Evolutionary conservation across 2,329 filamentous ascomycete genomes (phyloP).

Genomic region (Neofusicoccum ribis): DNA sequence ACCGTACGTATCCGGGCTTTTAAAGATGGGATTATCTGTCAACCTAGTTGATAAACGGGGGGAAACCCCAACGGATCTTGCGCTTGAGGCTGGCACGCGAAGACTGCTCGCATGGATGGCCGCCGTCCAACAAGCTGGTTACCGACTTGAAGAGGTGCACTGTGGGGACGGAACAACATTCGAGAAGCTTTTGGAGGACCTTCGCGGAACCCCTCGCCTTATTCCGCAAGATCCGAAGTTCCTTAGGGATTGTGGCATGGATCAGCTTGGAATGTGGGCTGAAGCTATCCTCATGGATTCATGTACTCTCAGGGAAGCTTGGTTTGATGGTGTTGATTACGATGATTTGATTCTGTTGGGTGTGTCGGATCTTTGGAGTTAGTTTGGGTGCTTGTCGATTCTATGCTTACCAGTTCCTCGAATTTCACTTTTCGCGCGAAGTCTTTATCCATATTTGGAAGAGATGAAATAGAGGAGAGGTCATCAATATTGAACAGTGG

Average conservation of each 20-base stretch:
- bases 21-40: not conserved
- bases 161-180: not conserved
- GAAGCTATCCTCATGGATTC: not conserved
- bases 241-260: not conserved
- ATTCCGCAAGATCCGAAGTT: not conserved
- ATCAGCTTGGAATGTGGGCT: not conserved
- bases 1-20: no score
- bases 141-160: not conserved
- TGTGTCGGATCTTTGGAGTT: not conserved
- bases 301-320: not conserved
- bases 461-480: no score
- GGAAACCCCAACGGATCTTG: not conserved
- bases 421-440: no score
- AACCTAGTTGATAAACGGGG: not conserved
- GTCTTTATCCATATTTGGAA: no score
- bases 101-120: not conserved
- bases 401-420: no score
- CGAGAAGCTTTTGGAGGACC: not conserved
- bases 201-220: not conserved
- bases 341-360: not conserved
- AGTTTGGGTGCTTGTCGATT: no score
- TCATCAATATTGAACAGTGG: no score
- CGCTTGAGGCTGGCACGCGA: fast-evolving
- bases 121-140: not conserved
- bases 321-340: not conserved